A percentile compares a stretch with the other conserved stretches of the same genome.
phyloP scores from a whole-genome alignment of 2,329 filamentous ascomycete species.

The Berkeleyomyces rouxiae region DNA sequence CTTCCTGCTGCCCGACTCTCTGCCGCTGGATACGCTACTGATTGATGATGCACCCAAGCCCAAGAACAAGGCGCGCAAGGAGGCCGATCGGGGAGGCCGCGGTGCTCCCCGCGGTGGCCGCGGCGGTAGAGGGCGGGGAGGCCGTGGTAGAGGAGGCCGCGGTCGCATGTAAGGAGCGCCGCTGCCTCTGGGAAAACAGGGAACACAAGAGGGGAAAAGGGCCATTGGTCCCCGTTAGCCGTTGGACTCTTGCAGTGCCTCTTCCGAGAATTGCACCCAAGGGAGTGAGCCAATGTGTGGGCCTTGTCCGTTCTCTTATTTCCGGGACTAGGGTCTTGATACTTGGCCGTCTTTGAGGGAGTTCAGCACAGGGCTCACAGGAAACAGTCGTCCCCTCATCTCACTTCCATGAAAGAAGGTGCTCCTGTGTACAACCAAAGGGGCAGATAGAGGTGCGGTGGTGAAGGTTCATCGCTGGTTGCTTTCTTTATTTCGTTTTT shows the following conservation, averaged over 20 bases:
- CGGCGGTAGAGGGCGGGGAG: slow-evolving; percentile 37
- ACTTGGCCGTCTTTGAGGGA: not conserved
- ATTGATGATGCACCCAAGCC: slow-evolving; percentile 96
- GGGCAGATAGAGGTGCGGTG: not conserved
- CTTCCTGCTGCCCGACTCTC: slow-evolving; percentile 86
- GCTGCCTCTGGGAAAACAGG: not conserved
- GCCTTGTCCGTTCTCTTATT: not conserved
- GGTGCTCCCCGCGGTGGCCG: slow-evolving; percentile 34
- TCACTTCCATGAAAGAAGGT: not conserved
- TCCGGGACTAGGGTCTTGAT: not conserved
- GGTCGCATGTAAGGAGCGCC: slow-evolving; percentile 18
- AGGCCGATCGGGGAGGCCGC: slow-evolving; percentile 46
- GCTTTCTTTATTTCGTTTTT: slow-evolving; percentile 3
- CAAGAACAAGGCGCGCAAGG: slow-evolving; percentile 99
- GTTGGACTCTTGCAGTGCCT: not conserved
- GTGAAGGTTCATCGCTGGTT: not conserved
- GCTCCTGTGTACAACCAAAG: not conserved
- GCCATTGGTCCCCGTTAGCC: not conserved
- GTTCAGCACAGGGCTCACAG: not conserved
- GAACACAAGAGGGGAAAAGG: not conserved
- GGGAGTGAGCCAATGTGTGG: not conserved
- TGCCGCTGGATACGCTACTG: slow-evolving; percentile 85
- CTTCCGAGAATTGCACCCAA: not conserved
- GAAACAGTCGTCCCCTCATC: not conserved
- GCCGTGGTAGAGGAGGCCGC: slow-evolving; percentile 30